phyloP scores from a whole-genome alignment of 1,139 yeast species.

The Schwanniomyces etchellsii region DNA sequence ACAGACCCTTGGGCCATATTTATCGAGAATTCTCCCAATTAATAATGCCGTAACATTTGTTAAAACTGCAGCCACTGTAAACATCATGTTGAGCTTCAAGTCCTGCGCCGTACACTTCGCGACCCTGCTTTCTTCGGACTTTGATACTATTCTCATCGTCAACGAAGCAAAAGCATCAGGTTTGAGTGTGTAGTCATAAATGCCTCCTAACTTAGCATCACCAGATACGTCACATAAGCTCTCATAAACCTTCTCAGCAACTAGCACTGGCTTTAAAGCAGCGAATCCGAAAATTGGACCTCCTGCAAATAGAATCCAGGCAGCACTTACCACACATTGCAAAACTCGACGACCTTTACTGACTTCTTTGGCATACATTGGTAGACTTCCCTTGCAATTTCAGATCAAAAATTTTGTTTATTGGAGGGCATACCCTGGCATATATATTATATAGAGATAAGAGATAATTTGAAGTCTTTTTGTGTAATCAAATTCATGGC shows the following conservation, averaged over 20 bases:
- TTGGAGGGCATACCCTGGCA: too few species aligned
- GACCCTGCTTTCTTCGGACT: conserved; percentile 7
- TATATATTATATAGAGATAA: too few species aligned
- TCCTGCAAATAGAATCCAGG: conserved; percentile 41
- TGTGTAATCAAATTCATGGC: too few species aligned
- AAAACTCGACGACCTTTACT: conserved; percentile 13
- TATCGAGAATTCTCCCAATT: conserved; percentile 37
- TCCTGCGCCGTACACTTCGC: conserved; percentile 39
- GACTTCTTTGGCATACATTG: conserved; percentile 4
- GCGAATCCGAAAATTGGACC: conserved; percentile 47
- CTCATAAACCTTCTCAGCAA: conserved; percentile 36
- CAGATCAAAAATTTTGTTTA: too few species aligned
- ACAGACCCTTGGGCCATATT: conserved; percentile 38
- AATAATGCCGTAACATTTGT: conserved; percentile 40
- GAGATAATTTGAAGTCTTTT: too few species aligned
- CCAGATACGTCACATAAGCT: conserved; percentile 23
- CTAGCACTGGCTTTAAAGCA: conserved; percentile 39
- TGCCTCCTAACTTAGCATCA: conserved; percentile 6
- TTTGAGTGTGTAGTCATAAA: conserved; percentile 3
- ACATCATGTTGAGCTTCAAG: conserved; percentile 40
- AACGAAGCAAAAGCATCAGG: conserved; percentile 6
- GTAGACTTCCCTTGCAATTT: too few species aligned
- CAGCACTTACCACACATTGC: conserved; percentile 33
- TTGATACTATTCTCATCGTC: conserved; percentile 7
- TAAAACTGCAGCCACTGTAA: conserved; percentile 40